phyloP scores from a whole-genome alignment of 495 filamentous ascomycete species.

The Daldinia concentrica region DNA sequence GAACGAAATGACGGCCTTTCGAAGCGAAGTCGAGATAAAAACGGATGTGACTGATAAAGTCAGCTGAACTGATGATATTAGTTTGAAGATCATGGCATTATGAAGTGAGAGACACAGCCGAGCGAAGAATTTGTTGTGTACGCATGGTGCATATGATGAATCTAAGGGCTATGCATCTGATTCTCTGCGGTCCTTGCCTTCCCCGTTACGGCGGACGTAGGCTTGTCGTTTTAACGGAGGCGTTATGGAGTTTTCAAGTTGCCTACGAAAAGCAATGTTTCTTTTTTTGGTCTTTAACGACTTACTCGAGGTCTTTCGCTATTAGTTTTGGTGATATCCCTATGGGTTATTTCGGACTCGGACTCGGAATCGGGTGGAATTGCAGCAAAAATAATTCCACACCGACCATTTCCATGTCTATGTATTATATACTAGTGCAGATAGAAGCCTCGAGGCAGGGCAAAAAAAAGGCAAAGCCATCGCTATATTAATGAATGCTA shows the following conservation, averaged over 20 bases:
- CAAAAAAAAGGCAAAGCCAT: constrained; percentile 29
- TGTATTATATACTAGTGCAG: constrained; percentile 46
- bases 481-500: constrained; percentile 34
- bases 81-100: constrained; percentile 22
- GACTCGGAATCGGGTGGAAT: constrained; percentile 24
- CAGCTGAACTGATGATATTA: constrained; percentile 15
- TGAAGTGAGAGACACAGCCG: constrained; percentile 20
- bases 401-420: constrained; percentile 15
- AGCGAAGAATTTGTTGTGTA: constrained; percentile 30
- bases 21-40: constrained; percentile 45
- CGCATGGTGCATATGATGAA: constrained; percentile 33
- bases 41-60: constrained; percentile 27
- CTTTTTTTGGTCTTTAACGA: not conserved
- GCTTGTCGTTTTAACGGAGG: constrained; percentile 20
- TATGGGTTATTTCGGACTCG: constrained; percentile 29
- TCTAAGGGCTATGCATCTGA: constrained; percentile 16
- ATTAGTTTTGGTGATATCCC: constrained; percentile 39
- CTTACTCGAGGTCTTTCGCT: constrained; percentile 30
- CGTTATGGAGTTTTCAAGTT: constrained; percentile 30
- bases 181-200: constrained; percentile 28
- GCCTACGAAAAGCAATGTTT: constrained; percentile 31
- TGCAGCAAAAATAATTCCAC: constrained; percentile 4
- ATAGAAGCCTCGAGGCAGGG: constrained; percentile 46
- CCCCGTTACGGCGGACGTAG: constrained; percentile 19
- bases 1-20: constrained; percentile 49